A percentile compares a stretch with the other conserved stretches of the same genome.
phyloP scores from a whole-genome alignment of 495 filamentous ascomycete genomes.

The Patellaria atrata region DNA sequence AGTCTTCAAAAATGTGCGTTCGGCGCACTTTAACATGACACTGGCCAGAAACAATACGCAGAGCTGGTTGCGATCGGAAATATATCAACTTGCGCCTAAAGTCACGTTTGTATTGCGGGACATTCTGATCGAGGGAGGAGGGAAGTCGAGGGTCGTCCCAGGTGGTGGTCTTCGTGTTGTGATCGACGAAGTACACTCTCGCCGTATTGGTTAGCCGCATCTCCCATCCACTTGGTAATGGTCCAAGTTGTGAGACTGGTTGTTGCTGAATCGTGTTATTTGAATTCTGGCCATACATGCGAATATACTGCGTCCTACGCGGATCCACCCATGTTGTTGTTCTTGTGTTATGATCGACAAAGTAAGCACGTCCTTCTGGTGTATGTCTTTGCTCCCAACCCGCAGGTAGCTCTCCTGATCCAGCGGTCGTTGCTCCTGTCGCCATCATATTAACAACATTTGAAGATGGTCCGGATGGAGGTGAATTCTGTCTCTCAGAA shows the following conservation, averaged over 20 bases:
- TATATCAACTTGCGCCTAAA: constrained; percentile 97
- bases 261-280: constrained; percentile 88
- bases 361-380: constrained; percentile 87
- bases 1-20: constrained; percentile 96
- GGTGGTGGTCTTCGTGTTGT: constrained; percentile 99
- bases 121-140: constrained; percentile 93
- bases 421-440: constrained; percentile 85
- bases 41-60: constrained; percentile 88
- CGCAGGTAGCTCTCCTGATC: constrained; percentile 86
- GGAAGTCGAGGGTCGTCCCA: constrained; percentile 96
- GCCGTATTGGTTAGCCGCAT: constrained; percentile 98
- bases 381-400: constrained; percentile 95
- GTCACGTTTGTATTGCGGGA: constrained; percentile 98
- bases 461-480: constrained; percentile 25
- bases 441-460: constrained; percentile 74
- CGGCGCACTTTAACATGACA: constrained; percentile 96
- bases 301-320: constrained; percentile 90
- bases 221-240: constrained; percentile 94
- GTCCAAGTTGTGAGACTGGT: constrained; percentile 94
- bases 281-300: constrained; percentile 80
- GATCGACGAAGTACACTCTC: constrained; percentile 95
- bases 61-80: constrained; percentile 93
- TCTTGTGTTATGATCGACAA: constrained; percentile 98
- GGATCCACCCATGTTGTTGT: constrained; percentile 99
- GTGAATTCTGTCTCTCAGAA: constrained; percentile 46